These are phyloP conservation scores for Scedosporium apiospermum DNA, from an alignment of 2,329 filamentous ascomycete species.

Conservation along the genomic window DNA sequence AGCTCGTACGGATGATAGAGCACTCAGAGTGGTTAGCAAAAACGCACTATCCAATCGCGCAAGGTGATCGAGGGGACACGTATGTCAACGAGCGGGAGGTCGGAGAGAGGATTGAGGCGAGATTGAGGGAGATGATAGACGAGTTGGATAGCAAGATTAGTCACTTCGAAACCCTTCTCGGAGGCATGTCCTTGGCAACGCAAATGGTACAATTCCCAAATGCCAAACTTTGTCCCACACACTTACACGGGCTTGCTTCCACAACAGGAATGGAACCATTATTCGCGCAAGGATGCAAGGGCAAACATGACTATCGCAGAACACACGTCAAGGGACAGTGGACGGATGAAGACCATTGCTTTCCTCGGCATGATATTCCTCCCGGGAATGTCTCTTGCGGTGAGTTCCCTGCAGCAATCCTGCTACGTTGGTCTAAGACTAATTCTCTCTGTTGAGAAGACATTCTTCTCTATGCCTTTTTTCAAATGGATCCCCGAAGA, in stretches of 20 bases:
- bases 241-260: too few species aligned
- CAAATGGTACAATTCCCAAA: constrained; percentile 9
- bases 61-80: background rate
- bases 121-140: constrained; percentile 9
- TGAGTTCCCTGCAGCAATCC: background rate
- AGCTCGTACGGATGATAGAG: constrained; percentile 14
- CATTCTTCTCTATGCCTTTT: background rate
- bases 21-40: constrained; percentile 8
- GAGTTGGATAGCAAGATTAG: constrained; percentile 12
- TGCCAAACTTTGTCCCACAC: too few species aligned
- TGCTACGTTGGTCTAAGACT: background rate
- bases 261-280: constrained; percentile 3
- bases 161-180: constrained; percentile 11
- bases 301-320: constrained; percentile 10
- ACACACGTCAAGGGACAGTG: constrained; percentile 10
- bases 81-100: constrained; percentile 4
- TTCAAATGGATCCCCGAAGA: constrained; percentile 5
- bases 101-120: constrained; percentile 5
- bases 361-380: constrained; percentile 16
- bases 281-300: constrained; percentile 9
- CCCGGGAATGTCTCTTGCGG: constrained; percentile 18
- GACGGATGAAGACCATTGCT: constrained; percentile 12
- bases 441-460: background rate
- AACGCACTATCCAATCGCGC: background rate
- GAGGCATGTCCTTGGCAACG: constrained; percentile 11